Evolutionary conservation across 202 grass and related monocot species (phyloP).

Genomic region (Brachypodium distachyon): DNA sequence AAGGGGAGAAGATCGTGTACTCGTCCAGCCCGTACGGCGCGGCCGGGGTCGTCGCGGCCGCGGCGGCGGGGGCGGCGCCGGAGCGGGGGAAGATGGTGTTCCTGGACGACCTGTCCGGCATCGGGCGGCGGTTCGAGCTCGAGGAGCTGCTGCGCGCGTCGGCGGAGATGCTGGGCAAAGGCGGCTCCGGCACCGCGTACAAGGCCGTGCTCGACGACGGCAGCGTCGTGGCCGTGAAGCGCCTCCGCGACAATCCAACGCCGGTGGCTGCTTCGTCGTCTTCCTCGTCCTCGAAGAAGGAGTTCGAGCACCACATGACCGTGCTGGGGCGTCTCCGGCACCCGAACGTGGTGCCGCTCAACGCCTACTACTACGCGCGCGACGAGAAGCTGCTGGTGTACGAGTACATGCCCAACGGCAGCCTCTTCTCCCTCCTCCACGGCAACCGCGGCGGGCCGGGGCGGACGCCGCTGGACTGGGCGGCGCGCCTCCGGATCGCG

Average conservation of each 20-base stretch:
- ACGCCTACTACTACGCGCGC: constrained; percentile 85
- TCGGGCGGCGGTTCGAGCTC: constrained; percentile 61
- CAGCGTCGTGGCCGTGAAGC: constrained; percentile 83
- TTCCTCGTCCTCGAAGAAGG: constrained; percentile 48
- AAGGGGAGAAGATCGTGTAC: constrained; percentile 98
- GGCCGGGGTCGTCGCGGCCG: constrained; percentile 22
- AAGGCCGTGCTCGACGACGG: constrained; percentile 88
- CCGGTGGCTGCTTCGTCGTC: constrained; percentile 23
- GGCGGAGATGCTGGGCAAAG: constrained; percentile 97
- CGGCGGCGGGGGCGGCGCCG: constrained; percentile 27
- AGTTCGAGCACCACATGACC: constrained; percentile 92
- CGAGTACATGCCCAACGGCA: constrained; percentile 93
- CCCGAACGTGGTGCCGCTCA: constrained; percentile 68
- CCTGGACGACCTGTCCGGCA: constrained; percentile 28
- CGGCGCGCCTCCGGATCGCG: constrained; percentile 57
- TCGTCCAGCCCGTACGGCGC: constrained; percentile 87
- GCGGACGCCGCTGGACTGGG: constrained; percentile 83
- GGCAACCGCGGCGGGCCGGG: constrained; percentile 80
- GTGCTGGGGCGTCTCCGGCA: constrained; percentile 60
- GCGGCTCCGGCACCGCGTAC: constrained; percentile 83
- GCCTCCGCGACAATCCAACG: constrained; percentile 57
- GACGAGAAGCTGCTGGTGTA: constrained; percentile 98
- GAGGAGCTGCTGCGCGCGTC: constrained; percentile 91
- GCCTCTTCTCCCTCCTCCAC: constrained; percentile 77
- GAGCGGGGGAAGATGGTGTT: constrained; percentile 92